Evolutionary conservation across 371 early-diverging fungal genomes (phyloP).

Genomic region (Mortierella polycephala): DNA sequence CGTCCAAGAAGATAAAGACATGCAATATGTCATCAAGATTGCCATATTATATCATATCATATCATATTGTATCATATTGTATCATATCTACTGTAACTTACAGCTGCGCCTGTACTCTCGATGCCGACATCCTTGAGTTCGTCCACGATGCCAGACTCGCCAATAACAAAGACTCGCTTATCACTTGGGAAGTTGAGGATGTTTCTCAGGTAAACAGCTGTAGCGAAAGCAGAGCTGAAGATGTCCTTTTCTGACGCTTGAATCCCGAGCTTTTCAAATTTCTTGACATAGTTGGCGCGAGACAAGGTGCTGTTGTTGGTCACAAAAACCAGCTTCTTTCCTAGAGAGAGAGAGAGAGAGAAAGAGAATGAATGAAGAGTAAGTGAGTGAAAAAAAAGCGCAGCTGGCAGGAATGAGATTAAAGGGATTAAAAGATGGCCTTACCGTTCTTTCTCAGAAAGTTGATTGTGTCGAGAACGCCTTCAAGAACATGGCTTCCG

Average conservation of each 20-base stretch:
- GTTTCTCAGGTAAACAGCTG: conserved; percentile 91
- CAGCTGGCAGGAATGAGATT: not conserved
- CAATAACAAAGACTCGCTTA: conserved; percentile 92
- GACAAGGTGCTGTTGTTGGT: conserved; percentile 97
- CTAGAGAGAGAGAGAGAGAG: conserved; percentile 43
- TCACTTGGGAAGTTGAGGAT: conserved; percentile 80
- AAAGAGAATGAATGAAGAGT: not conserved
- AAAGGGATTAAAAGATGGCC: not conserved
- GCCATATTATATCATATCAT: too few relatives aligned
- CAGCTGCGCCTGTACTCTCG: conserved; percentile 64
- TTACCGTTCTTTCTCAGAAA: conserved; percentile 76
- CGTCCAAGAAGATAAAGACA: too few relatives aligned
- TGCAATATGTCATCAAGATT: too few relatives aligned
- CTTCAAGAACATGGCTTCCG: conserved; percentile 75
- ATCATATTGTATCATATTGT: too few relatives aligned
- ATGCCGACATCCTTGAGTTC: conserved; percentile 88
- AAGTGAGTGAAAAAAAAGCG: not conserved
- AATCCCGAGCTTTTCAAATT: conserved; percentile 84
- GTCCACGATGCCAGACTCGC: conserved; percentile 88
- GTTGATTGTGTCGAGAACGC: conserved; percentile 76
- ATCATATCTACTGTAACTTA: too few relatives aligned
- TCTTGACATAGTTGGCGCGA: conserved; percentile 79
- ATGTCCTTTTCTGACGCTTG: conserved; percentile 88
- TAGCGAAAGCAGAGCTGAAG: conserved; percentile 94
- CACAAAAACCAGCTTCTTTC: conserved; percentile 91